Conservation (phyloP, 2,329 filamentous ascomycete genomes). For the Helminthosporium solani region DNA sequence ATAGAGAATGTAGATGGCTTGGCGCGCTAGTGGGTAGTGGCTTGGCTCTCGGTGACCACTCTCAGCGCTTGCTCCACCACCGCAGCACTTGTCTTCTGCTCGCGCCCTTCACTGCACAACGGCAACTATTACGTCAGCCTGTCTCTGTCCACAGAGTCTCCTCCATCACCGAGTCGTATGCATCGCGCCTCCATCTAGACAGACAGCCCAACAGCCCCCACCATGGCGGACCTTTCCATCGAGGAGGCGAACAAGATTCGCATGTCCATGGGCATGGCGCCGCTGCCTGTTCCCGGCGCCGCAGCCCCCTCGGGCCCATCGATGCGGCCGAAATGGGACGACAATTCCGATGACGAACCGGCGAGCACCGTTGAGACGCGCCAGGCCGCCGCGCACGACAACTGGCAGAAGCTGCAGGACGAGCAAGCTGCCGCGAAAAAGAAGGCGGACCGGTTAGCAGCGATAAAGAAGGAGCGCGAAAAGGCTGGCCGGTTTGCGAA, state of each 20-base stretch:
- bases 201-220: neutral
- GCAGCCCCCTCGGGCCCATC: slow-evolving; percentile 54
- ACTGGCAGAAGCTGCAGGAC: slow-evolving; percentile 69
- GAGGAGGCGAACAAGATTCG: slow-evolving; percentile 94
- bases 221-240: slow-evolving; percentile 54
- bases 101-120: neutral
- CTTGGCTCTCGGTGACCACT: slow-evolving; percentile 18
- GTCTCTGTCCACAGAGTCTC: neutral
- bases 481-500: slow-evolving; percentile 72
- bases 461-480: slow-evolving; percentile 85
- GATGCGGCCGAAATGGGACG: slow-evolving; percentile 56
- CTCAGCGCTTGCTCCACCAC: neutral
- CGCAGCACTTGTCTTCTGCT: too few species aligned
- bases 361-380: slow-evolving; percentile 83
- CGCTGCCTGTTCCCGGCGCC: slow-evolving; percentile 77
- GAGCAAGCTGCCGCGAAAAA: slow-evolving; percentile 71
- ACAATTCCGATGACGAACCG: slow-evolving; percentile 65
- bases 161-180: neutral
- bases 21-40: slow-evolving; percentile 17
- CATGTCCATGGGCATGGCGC: slow-evolving; percentile 83
- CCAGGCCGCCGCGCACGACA: slow-evolving; percentile 70
- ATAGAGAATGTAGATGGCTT: slow-evolving; percentile 15
- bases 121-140: neutral
- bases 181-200: slow-evolving; percentile 5
- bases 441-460: slow-evolving; percentile 77